Conservation (phyloP, 2,329 filamentous ascomycete genomes). For the Ambrosiella xylebori region DNA sequence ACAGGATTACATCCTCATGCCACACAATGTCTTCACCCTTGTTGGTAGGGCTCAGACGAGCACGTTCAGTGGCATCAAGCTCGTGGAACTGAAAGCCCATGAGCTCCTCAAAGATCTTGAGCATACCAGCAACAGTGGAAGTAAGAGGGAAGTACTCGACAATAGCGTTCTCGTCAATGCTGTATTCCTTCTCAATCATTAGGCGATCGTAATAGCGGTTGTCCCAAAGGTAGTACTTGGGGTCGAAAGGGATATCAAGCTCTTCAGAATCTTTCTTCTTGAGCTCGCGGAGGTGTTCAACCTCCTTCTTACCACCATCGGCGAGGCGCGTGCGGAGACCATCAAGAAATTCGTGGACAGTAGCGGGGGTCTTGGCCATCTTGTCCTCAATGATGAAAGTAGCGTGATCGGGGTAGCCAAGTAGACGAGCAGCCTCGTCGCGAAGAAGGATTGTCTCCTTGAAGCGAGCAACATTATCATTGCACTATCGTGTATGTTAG, state of each 20-base stretch:
- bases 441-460: conserved; percentile 57
- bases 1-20: conserved; percentile 71
- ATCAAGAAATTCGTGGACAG: conserved; percentile 54
- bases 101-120: conserved; percentile 67
- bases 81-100: conserved; percentile 68
- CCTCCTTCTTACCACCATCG: conserved; percentile 54
- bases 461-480: conserved; percentile 56
- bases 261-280: conserved; percentile 54
- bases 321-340: conserved; percentile 51
- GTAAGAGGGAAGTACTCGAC: conserved; percentile 71
- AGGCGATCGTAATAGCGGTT: conserved; percentile 63
- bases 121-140: conserved; percentile 58
- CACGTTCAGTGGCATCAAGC: conserved; percentile 47
- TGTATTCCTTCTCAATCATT: conserved; percentile 66
- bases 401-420: conserved; percentile 64
- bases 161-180: conserved; percentile 62
- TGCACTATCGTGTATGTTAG: conserved; percentile 28
- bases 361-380: conserved; percentile 65
- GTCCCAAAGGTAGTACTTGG: conserved; percentile 68
- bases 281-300: conserved; percentile 49
- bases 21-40: conserved; percentile 58
- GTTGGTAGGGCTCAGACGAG: conserved; percentile 45
- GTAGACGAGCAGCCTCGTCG: conserved; percentile 58
- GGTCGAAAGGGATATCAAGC: conserved; percentile 43
- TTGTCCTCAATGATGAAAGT: conserved; percentile 63